These are phyloP conservation scores for Melaleuca quinquenervia DNA, from an alignment of 345 rosid genomes.

Conservation along the genomic window DNA sequence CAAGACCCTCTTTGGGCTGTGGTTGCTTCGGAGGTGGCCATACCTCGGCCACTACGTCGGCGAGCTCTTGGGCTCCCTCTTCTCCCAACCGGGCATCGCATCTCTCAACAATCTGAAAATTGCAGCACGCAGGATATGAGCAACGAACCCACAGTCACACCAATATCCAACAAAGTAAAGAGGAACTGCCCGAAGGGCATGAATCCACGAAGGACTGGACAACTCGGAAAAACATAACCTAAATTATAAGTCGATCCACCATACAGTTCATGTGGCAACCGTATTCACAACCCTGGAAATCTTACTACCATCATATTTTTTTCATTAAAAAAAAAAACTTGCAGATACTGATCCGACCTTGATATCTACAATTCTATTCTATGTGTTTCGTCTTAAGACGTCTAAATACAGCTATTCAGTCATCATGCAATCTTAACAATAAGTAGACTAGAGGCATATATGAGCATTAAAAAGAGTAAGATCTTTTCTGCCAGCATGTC, in stretches of 20 bases:
- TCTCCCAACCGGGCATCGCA: slow-evolving; percentile 16
- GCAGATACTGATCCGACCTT: background rate
- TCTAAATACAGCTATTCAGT: background rate
- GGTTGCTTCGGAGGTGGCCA: slow-evolving; percentile 7
- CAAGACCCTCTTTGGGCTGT: background rate
- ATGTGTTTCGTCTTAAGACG: background rate
- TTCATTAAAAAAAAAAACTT: background rate
- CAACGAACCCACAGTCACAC: background rate
- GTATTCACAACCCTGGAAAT: background rate
- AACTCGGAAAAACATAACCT: background rate
- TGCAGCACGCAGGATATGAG: background rate
- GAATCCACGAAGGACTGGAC: background rate
- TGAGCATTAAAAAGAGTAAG: background rate
- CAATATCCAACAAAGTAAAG: background rate
- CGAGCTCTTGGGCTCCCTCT: slow-evolving; percentile 16
- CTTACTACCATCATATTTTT: background rate
- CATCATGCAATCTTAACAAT: background rate
- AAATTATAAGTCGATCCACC: background rate
- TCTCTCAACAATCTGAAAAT: slow-evolving; percentile 23
- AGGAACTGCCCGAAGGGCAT: background rate
- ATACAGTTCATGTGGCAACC: background rate
- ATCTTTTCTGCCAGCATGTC: background rate
- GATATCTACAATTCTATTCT: background rate
- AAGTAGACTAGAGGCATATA: background rate
- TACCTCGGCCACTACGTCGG: slow-evolving; percentile 7